Evolutionary conservation across 73 alveolate species (phyloP).

Genomic region (Paramecium sonneborni): DNA sequence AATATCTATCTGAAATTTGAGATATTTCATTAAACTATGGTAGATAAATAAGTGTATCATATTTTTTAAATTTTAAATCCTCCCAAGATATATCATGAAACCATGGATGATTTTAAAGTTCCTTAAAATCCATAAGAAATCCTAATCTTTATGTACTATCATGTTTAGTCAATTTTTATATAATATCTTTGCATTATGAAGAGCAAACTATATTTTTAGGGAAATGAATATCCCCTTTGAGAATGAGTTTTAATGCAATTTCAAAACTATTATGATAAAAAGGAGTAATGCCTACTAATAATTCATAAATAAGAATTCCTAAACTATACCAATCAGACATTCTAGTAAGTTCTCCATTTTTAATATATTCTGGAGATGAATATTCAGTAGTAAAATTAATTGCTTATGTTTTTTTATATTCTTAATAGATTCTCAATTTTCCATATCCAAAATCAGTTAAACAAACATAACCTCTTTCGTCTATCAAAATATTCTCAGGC

Average conservation of each 20-base stretch:
- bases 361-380: constrained; percentile 47
- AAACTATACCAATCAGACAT: constrained; percentile 71
- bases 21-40: constrained; percentile 3
- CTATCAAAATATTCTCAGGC: constrained; percentile 43
- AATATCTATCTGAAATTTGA: neutral
- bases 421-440: constrained; percentile 35
- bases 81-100: constrained; percentile 60
- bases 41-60: neutral
- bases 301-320: constrained; percentile 62
- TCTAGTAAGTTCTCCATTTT: constrained; percentile 43
- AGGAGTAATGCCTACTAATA: constrained; percentile 64
- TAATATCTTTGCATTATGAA: constrained; percentile 29
- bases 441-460: constrained; percentile 52
- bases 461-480: constrained; percentile 26
- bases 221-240: constrained; percentile 37
- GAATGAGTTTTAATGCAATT: constrained; percentile 23
- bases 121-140: constrained; percentile 51
- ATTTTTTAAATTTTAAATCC: constrained; percentile 5
- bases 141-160: constrained; percentile 53
- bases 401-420: neutral
- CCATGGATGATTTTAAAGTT: constrained; percentile 62
- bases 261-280: constrained; percentile 14
- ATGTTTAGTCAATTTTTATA: neutral
- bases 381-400: constrained; percentile 35
- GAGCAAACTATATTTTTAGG: constrained; percentile 40